Evolutionary conservation across 2,329 filamentous ascomycete species (phyloP), one percentile per base, ranked within the genome.

Genomic region (Zalaria sp.): DNA sequence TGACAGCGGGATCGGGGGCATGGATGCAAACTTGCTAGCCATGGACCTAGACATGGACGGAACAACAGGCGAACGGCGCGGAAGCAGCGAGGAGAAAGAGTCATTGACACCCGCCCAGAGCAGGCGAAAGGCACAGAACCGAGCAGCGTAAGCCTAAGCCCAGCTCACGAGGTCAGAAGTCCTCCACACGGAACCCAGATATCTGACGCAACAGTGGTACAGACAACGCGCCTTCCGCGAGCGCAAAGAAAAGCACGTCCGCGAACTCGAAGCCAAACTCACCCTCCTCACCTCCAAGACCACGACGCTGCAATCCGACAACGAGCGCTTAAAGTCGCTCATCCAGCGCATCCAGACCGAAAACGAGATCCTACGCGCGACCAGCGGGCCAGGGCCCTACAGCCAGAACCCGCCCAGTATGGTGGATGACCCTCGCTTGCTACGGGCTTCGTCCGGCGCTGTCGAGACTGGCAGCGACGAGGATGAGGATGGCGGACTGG

Each of bases 211-310:
- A 34, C 37, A 34, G 34, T 25, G 25, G 10, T n/a, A 34, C 49
- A 95, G 89, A 38, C 91, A 96, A 71, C 81, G 89, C 53, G 89
- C 91, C 28, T 96, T 96, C 61, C 85, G 89, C 46, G 89, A 96
- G 63, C 81, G 89, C 51, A 96, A 96, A 62, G 89, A 96, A 60
- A 81, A 80, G 44, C 88, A 93, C 56, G 87, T 96, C 47, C 88
- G 88, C 59, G 87, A 96, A 46, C 79, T 96, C 25, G 88, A 96
- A 63, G 75, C 78, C 43, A 91, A 93, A 59, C 77, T 96, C 27
- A 80, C 76, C 39, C 72, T 69, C 38, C 76, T 95, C 28, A 82
- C 93, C 57, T 77, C 79, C 45, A 77, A 79, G 39, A 82, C 84
- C 40, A 74, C 79, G 42, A 72, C 75, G 29, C 73, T 91, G 0